A percentile compares a stretch with the other conserved stretches of the same genome.
phyloP scores from a whole-genome alignment of 805 yeast genomes.

The Ogataea pini region DNA sequence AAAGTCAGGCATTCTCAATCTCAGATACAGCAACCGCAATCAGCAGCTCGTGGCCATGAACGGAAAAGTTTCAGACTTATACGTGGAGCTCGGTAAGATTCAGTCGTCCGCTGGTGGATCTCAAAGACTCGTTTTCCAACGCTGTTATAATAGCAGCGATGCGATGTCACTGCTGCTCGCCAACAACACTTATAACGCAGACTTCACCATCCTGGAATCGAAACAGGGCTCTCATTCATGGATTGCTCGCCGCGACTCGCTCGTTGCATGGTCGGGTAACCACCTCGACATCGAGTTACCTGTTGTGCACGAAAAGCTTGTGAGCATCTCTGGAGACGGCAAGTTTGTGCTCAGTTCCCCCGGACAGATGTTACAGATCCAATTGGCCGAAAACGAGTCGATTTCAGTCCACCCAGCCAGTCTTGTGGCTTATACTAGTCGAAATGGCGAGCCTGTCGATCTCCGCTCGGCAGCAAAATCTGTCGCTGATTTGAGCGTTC shows the following conservation, averaged over 20 bases:
- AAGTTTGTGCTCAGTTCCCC: conserved; percentile 40
- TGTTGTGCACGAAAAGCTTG: conserved; percentile 11
- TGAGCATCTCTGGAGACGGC: conserved; percentile 39
- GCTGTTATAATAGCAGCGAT: conserved; percentile 33
- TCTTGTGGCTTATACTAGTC: conserved; percentile 39
- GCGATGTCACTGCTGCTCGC: conserved; percentile 39
- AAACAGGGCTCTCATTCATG: conserved; percentile 31
- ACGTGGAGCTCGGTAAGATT: conserved; percentile 30
- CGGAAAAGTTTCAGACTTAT: conserved; percentile 39
- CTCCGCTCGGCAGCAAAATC: conserved; percentile 18
- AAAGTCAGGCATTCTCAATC: conserved; percentile 38
- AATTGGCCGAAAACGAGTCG: conserved; percentile 38
- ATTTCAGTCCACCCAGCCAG: conserved; percentile 41
- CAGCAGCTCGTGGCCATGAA: conserved; percentile 46
- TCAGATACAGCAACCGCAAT: conserved; percentile 38
- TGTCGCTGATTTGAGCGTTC: conserved; percentile 29
- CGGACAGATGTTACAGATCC: conserved; percentile 41
- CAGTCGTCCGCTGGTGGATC: conserved; percentile 10
- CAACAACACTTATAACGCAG: conserved; percentile 36
- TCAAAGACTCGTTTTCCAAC: conserved; percentile 33
- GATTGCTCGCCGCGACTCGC: conserved; percentile 39
- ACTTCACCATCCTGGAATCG: conserved; percentile 38
- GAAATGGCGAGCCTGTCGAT: conserved; percentile 5
- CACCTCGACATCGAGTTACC: conserved; percentile 27
- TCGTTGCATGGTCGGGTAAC: conserved; percentile 52